phyloP scores from a whole-genome alignment of 257 asterid species.

The Nicotiana tabacum region DNA sequence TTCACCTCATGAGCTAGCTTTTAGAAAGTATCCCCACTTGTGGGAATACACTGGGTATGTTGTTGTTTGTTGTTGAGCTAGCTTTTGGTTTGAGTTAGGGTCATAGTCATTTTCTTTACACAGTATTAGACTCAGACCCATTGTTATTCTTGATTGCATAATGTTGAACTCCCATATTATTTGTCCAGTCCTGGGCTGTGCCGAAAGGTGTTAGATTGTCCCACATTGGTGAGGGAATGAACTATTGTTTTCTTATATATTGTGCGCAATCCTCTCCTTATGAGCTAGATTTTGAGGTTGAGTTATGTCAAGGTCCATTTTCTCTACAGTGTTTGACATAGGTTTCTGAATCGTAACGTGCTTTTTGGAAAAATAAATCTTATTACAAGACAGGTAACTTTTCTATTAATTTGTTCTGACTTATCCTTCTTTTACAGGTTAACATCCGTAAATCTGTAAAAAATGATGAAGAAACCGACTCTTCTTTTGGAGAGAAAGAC shows the following conservation, averaged over 20 bases:
- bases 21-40: too few relatives aligned
- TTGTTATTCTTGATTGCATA: background rate
- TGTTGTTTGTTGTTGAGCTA: too few relatives aligned
- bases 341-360: background rate
- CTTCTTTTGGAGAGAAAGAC: constrained; percentile 29
- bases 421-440: constrained; percentile 41
- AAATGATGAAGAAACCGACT: constrained; percentile 46
- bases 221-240: background rate
- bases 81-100: background rate
- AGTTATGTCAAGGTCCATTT: too few relatives aligned
- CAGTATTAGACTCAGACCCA: background rate
- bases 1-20: background rate
- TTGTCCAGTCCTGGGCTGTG: background rate
- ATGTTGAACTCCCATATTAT: background rate
- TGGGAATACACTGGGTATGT: too few relatives aligned
- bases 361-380: background rate
- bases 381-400: constrained; percentile 3
- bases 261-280: too few relatives aligned
- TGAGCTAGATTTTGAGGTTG: too few relatives aligned
- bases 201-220: background rate
- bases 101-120: background rate
- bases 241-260: too few relatives aligned
- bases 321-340: background rate
- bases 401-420: background rate
- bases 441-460: constrained; percentile 45